Evolutionary conservation across 371 early-diverging fungal genomes (phyloP).

Genomic region (Smittium culicis): DNA sequence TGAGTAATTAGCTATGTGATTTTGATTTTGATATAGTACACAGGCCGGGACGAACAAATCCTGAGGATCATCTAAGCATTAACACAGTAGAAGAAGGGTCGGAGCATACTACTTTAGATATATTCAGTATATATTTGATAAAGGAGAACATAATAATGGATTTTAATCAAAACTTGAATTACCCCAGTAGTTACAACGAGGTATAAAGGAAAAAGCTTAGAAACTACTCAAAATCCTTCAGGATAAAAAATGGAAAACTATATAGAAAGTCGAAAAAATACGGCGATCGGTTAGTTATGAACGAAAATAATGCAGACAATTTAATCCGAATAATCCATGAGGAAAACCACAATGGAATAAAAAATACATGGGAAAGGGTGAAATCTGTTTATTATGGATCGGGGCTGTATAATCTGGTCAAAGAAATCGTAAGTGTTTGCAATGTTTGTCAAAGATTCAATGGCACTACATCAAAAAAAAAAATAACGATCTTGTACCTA

Average conservation of each 20-base stretch:
- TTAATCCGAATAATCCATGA: background rate
- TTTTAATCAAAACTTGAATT: background rate
- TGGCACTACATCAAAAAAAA: background rate
- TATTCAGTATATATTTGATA: background rate
- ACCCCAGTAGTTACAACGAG: background rate
- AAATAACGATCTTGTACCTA: background rate
- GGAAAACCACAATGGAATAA: slow-evolving; percentile 1
- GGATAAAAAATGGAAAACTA: background rate
- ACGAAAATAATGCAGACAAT: background rate
- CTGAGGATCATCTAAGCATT: background rate
- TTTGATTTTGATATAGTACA: slow-evolving; percentile 3
- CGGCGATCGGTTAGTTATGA: background rate
- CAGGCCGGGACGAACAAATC: background rate
- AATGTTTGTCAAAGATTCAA: slow-evolving; percentile 4
- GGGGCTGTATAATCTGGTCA: background rate
- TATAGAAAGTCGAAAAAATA: background rate
- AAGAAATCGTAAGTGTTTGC: background rate
- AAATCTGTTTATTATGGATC: background rate
- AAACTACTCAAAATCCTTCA: background rate
- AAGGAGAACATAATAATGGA: background rate
- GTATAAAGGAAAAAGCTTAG: background rate
- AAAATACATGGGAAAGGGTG: background rate
- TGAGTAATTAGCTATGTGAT: background rate
- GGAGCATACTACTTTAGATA: background rate
- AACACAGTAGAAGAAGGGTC: background rate